A percentile compares a stretch with the other conserved stretches of the same genome.
Conservation (phyloP, 2,329 filamentous ascomycete genomes). For the Zasmidium citrigriseum region DNA sequence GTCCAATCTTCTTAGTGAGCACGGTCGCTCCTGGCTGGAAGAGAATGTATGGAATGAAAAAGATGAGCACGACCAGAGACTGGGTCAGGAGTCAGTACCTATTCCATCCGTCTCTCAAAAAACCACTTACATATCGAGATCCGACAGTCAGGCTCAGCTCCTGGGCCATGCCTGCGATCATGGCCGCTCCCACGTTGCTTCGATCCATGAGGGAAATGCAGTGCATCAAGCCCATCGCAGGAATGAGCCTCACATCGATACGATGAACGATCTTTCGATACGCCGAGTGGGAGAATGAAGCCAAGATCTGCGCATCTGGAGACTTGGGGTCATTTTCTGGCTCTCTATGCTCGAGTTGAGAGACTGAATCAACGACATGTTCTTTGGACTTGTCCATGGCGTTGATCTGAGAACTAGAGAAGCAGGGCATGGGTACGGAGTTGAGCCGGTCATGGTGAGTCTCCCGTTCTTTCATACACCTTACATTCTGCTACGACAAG, state of each 20-base stretch:
- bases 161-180: slow-evolving; percentile 62
- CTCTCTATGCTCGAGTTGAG: neutral
- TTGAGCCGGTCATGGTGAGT: too few species aligned
- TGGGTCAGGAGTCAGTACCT: slow-evolving; percentile 15
- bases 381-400: neutral
- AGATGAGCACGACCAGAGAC: slow-evolving; percentile 15
- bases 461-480: too few species aligned
- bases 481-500: too few species aligned
- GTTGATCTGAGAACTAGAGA: too few species aligned
- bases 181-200: slow-evolving; percentile 45
- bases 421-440: too few species aligned
- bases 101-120: slow-evolving; percentile 11
- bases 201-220: neutral
- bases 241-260: too few species aligned
- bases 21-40: slow-evolving; percentile 34
- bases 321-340: neutral
- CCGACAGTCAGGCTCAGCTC: slow-evolving; percentile 34
- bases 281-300: neutral
- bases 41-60: slow-evolving; percentile 33
- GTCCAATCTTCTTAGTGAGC: slow-evolving; percentile 31
- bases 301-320: neutral
- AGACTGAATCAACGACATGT: neutral
- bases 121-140: slow-evolving; percentile 31
- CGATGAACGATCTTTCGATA: neutral
- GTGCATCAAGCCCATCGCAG: too few species aligned